Base-by-base conservation (phyloP, 768 basidiomycete genomes). In the Tephrocybe rancida region DNA sequence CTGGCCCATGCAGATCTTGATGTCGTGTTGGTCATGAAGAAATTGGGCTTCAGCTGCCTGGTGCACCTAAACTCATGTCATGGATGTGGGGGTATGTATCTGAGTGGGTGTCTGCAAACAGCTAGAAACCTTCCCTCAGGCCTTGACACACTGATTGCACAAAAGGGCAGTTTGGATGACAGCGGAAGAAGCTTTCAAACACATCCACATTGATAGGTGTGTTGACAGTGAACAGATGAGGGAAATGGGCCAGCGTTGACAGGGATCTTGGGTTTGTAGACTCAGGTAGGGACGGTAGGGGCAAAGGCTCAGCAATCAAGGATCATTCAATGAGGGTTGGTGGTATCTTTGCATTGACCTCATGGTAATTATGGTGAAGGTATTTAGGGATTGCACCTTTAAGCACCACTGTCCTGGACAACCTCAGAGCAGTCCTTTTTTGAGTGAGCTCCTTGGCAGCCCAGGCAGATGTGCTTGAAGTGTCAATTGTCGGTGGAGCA, bases 401-500 rank as follows among this genome's bases (percentile, higher is more conserved):
- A 3, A 26, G 14, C 4, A 18, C 9, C 14, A 37, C 37, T 14
- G 16, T 48, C 22, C 2, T 30, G 19, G 50, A 22, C 32, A 22
- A 10, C n/a, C n/a, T n/a, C n/a, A n/a, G 29, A 30, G 57, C 60
- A 26, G 39, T 37, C 5, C 29, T 24, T 38, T 45, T 35, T 5
- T 30, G 16, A 52, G 8, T 55, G 55, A 0, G 44, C n/a, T 22
- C 44, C 48, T n/a, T 39, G 29, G 22, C 64, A 58, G 1, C 19
- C 21, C 5, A 18, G 24, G 56, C 70, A 72, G 50, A 57, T 14
- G 43, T 73, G 70, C 0, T 39, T 10, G 48, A 64, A 70, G 1
- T 42, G 22, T 44, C 61, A 66, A 0, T 19, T 18, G 22, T 46
- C 48, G 8, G 47, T 45, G 22, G 24, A 6, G 37, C 22, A 35